Percentiles rank a stretch among this genome's conserved stretches.
phyloP scores from a whole-genome alignment of 345 rosid genomes.

The Geranium brycei region DNA sequence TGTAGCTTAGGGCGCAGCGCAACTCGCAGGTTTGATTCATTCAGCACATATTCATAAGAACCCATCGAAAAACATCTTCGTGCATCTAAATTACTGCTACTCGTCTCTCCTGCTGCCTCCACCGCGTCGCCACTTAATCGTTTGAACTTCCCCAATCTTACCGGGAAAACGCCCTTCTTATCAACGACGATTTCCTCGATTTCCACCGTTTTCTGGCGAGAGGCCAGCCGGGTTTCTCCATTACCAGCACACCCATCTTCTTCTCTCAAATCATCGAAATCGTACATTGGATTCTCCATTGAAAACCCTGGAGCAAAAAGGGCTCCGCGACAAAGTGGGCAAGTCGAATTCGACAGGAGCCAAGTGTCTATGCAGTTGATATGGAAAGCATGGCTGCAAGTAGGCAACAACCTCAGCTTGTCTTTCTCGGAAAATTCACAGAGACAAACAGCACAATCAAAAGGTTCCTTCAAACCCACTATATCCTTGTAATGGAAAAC shows the following conservation, averaged over 20 bases:
- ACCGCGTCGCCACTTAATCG: constrained; percentile 24
- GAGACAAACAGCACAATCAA: constrained; percentile 85
- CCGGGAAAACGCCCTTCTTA: constrained; percentile 47
- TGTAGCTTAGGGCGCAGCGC: constrained; percentile 22
- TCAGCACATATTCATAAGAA: constrained; percentile 70
- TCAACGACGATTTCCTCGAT: constrained; percentile 51
- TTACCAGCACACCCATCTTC: constrained; percentile 33
- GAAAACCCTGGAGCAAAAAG: constrained; percentile 57
- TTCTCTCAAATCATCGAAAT: constrained; percentile 53
- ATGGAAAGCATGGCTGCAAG: constrained; percentile 88
- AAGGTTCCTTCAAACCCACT: constrained; percentile 59
- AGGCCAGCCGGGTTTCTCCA: constrained; percentile 27
- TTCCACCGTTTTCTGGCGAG: constrained; percentile 35
- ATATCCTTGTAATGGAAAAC: constrained; percentile 69
- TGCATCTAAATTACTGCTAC: constrained; percentile 71
- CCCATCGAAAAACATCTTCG: constrained; percentile 86
- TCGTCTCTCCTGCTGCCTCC: constrained; percentile 58
- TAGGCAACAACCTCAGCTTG: constrained; percentile 68
- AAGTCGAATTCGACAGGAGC: constrained; percentile 70
- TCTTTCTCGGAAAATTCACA: constrained; percentile 76
- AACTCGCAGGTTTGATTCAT: constrained; percentile 49
- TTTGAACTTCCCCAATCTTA: constrained; percentile 71
- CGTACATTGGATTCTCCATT: constrained; percentile 55
- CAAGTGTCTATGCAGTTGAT: constrained; percentile 74
- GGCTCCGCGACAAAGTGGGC: constrained; percentile 72